phyloP scores from a whole-genome alignment of 2,329 filamentous ascomycete species.

The Penicillium occitanis region DNA sequence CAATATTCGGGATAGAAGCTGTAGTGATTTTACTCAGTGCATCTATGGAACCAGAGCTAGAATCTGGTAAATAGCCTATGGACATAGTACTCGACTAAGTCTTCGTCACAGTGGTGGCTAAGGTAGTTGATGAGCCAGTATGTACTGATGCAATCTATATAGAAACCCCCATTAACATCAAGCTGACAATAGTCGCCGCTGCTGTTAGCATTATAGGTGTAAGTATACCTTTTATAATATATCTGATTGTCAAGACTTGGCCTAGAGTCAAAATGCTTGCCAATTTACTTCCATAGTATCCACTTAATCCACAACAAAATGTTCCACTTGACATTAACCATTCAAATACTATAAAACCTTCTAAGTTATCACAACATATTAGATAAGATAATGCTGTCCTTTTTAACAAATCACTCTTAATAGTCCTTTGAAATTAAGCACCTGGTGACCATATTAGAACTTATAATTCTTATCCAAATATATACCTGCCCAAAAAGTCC shows the following conservation, averaged over 20 bases:
- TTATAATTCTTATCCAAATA: not conserved
- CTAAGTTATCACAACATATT: not conserved
- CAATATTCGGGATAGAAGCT: not conserved
- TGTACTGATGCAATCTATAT: not conserved
- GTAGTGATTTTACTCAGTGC: not conserved
- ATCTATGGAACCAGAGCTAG: not conserved
- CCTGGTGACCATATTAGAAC: not conserved
- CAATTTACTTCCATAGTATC: not conserved
- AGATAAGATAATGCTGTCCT: not conserved
- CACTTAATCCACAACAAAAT: not conserved
- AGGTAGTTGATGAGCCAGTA: not conserved
- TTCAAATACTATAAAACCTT: not conserved
- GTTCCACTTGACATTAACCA: not conserved
- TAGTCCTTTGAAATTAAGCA: not conserved
- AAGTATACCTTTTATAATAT: not conserved
- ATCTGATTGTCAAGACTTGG: not conserved
- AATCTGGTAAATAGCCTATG: not conserved
- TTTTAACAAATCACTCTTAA: not conserved
- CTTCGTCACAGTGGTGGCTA: not conserved
- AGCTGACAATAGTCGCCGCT: not conserved
- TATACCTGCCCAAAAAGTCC: not conserved
- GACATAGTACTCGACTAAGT: not conserved
- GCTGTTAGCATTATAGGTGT: not conserved
- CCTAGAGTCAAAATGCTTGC: not conserved
- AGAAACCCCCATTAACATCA: not conserved